These are phyloP conservation scores for Colletotrichum sp. DNA, from an alignment of 2,329 filamentous ascomycete genomes.

Conservation along the genomic window DNA sequence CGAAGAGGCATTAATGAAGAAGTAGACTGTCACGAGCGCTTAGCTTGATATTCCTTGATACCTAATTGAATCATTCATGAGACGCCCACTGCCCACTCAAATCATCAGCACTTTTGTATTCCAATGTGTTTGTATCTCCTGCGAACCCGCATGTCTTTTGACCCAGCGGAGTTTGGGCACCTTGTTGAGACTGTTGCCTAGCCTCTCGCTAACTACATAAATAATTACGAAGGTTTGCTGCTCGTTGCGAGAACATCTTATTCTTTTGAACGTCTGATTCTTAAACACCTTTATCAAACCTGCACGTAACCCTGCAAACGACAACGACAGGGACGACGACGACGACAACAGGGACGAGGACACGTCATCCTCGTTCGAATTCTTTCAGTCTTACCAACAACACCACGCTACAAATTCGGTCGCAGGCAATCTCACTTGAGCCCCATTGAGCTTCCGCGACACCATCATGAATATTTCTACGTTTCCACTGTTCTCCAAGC, in stretches of 20 bases:
- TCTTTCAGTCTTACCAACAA: background rate
- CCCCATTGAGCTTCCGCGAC: background rate
- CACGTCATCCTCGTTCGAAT: background rate
- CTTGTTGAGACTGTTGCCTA: background rate
- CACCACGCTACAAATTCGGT: fast-evolving
- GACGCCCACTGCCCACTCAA: background rate
- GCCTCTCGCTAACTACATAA: background rate
- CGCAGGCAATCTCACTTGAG: background rate
- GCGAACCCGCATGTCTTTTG: background rate
- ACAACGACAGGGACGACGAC: no score
- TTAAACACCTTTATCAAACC: background rate
- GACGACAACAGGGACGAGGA: no score
- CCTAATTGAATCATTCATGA: background rate
- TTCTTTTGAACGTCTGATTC: background rate
- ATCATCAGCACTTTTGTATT: background rate
- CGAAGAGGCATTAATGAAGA: background rate
- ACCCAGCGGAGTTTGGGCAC: fast-evolving
- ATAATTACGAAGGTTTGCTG: background rate
- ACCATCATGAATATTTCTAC: background rate
- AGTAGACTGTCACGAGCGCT: background rate
- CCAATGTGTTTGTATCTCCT: background rate
- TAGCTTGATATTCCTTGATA: background rate
- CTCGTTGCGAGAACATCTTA: background rate
- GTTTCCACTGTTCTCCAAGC: background rate
- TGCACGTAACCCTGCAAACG: fast-evolving